Conservation (phyloP, 2,329 filamentous ascomycete species). For the Phoma sp. region DNA sequence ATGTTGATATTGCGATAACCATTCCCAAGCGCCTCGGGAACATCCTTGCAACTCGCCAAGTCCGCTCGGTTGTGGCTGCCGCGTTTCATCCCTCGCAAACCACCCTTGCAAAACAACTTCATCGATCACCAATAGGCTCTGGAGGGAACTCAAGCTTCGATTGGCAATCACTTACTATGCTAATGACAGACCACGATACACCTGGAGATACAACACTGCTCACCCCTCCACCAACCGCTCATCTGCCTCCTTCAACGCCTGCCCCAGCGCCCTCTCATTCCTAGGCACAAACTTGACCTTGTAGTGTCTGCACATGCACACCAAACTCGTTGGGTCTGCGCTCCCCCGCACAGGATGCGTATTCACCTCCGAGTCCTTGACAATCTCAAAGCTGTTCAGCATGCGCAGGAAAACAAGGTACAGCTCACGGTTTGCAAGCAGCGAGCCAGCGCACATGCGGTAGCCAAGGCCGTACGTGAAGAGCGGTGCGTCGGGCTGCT, state of each 20-base stretch:
- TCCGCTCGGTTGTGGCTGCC: slow-evolving; percentile 4
- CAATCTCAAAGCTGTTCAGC: slow-evolving; percentile 66
- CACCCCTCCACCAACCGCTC: slow-evolving; percentile 29
- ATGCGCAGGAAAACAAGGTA: slow-evolving; percentile 69
- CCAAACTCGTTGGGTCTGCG: slow-evolving; percentile 66
- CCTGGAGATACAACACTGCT: neutral
- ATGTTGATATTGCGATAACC: slow-evolving; percentile 17
- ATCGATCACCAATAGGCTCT: neutral
- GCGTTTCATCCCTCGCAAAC: neutral
- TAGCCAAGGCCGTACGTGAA: slow-evolving; percentile 72
- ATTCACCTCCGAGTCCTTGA: slow-evolving; percentile 61
- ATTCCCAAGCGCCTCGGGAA: neutral
- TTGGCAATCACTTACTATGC: neutral
- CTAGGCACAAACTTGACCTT: slow-evolving; percentile 65
- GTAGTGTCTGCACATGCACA: slow-evolving; percentile 65
- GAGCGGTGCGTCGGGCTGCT: slow-evolving; percentile 67
- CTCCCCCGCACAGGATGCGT: slow-evolving; percentile 66
- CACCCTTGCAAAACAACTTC: neutral
- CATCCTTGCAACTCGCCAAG: slow-evolving; percentile 20
- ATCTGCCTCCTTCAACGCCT: slow-evolving; percentile 48
- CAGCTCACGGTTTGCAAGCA: slow-evolving; percentile 69
- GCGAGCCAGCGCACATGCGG: slow-evolving; percentile 70
- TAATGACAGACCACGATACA: neutral
- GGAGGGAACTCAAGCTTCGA: neutral
- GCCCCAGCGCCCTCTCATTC: slow-evolving; percentile 54